Evolutionary conservation across 2,329 filamentous ascomycete genomes (phyloP), one percentile per base, ranked within the genome.

Genomic region (Exophiala lecanii-corni): DNA sequence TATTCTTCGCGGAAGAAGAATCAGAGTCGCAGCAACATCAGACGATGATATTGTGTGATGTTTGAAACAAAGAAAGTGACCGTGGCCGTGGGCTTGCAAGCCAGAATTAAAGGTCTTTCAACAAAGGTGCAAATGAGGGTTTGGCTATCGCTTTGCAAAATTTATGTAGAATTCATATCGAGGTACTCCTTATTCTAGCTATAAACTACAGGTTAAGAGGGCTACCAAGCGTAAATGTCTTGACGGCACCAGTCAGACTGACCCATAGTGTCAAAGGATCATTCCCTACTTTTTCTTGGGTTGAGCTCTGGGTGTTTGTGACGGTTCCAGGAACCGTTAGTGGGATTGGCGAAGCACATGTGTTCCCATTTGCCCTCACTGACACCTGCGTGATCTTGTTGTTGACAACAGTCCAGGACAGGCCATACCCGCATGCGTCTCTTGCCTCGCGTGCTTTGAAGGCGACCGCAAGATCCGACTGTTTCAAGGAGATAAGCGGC

Each of bases 401-500:
- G 33, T 64, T 58, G 19, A 64, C 60, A 39, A 69, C 67, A 39
- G 62, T 64, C 58, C 72, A 76, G 15, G 59, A 64, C 39, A 79
- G 53, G 39, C 66, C 66, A 38, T 75, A 73, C 32, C 67, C 56
- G 64, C 78, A 76, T 37, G 61, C 61, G 58, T 80, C 76, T 32
- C 76, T 72, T 9, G 69, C 62, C 61, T 70, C 71, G 43, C 79
- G 74, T 42, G 72, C 67, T 31, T 71, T 55, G 62, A 81, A 81
- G 3, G 62, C 55, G 3, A 62, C 58, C n/a, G 54, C 36, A 56
- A 74, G 64, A 56, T 79, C 72, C 47, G 78, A 71, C 43, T 80
- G 77, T 48, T 75, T 79, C 46, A 74, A 60, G 2, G 74, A 74
- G 13, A 73, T 64, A 17, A 80, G 58, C 1, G 75, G 74, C 75